Conservation (phyloP, 768 basidiomycete genomes). For the Rossbeevera mucosa region DNA sequence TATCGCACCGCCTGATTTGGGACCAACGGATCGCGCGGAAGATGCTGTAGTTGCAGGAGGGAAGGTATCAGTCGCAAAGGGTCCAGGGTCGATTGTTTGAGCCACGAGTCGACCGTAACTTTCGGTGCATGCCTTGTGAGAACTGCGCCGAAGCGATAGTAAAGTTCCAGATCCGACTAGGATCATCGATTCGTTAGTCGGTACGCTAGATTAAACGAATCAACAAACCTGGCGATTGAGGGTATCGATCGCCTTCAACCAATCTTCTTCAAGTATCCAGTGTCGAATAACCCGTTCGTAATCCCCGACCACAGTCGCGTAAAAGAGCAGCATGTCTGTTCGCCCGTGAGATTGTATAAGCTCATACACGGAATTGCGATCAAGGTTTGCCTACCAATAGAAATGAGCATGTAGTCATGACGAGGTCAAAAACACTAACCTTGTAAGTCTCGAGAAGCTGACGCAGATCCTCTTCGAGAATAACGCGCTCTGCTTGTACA, state of each 20-base stretch:
- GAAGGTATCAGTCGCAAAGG: conserved; percentile 86
- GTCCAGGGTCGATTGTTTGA: conserved; percentile 75
- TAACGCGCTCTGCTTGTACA: conserved; percentile 67
- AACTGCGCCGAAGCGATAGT: conserved; percentile 88
- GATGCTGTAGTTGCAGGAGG: conserved; percentile 73
- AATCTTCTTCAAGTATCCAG: conserved; percentile 89
- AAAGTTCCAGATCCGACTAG: conserved; percentile 80
- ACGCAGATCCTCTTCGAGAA: conserved; percentile 88
- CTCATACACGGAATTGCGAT: conserved; percentile 83
- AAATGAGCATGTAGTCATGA: not conserved
- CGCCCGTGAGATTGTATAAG: conserved; percentile 91
- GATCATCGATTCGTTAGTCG: conserved; percentile 1
- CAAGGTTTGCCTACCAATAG: conserved; percentile 66
- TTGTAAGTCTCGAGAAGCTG: conserved; percentile 95
- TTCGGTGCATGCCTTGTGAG: conserved; percentile 83
- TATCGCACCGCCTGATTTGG: conserved; percentile 89
- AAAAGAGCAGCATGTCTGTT: conserved; percentile 88
- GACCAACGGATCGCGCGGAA: conserved; percentile 63
- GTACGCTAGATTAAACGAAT: not conserved
- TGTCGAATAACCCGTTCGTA: conserved; percentile 82
- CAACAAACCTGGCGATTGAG: conserved; percentile 75
- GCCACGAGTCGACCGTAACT: conserved; percentile 90
- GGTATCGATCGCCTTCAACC: conserved; percentile 86
- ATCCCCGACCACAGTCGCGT: conserved; percentile 78
- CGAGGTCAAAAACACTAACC: conserved; percentile 38